Conservation (phyloP, 83 land plant species). For the Thuja plicata region DNA sequence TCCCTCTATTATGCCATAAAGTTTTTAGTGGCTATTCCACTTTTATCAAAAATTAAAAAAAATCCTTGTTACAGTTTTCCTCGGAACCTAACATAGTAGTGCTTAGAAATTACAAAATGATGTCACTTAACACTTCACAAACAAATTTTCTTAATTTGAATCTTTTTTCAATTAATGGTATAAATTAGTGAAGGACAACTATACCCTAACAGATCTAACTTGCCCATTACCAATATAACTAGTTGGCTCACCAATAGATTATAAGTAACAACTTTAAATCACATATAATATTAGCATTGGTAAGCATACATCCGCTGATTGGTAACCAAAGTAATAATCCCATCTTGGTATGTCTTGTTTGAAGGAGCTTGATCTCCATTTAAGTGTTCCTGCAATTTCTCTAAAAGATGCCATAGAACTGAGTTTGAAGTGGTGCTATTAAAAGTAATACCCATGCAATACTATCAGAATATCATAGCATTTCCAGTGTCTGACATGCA, state of each 20-base stretch:
- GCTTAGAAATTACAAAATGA: neutral
- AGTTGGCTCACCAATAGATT: neutral
- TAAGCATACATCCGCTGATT: too few species aligned
- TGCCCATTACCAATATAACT: neutral
- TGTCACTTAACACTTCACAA: neutral
- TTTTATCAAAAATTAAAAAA: too few species aligned
- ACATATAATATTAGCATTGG: constrained; percentile 46
- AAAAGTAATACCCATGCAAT: constrained; percentile 53
- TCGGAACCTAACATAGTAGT: too few species aligned
- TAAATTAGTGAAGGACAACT: neutral
- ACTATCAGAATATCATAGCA: constrained; percentile 37
- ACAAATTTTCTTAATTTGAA: neutral
- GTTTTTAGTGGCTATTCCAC: too few species aligned
- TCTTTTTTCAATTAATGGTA: neutral
- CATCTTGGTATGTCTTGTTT: constrained; percentile 59
- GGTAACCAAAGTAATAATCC: too few species aligned
- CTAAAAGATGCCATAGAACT: constrained; percentile 58
- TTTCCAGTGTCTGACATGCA: constrained; percentile 5
- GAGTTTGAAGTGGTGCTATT: constrained; percentile 63
- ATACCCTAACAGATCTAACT: neutral
- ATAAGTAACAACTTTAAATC: neutral
- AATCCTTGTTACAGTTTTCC: too few species aligned
- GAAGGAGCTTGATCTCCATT: constrained; percentile 21
- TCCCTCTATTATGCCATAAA: too few species aligned
- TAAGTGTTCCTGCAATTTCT: constrained; percentile 81